Evolutionary conservation across 2,329 filamentous ascomycete genomes (phyloP), one percentile per base, ranked within the genome.

Genomic region (Lasiodiplodia theobromae): DNA sequence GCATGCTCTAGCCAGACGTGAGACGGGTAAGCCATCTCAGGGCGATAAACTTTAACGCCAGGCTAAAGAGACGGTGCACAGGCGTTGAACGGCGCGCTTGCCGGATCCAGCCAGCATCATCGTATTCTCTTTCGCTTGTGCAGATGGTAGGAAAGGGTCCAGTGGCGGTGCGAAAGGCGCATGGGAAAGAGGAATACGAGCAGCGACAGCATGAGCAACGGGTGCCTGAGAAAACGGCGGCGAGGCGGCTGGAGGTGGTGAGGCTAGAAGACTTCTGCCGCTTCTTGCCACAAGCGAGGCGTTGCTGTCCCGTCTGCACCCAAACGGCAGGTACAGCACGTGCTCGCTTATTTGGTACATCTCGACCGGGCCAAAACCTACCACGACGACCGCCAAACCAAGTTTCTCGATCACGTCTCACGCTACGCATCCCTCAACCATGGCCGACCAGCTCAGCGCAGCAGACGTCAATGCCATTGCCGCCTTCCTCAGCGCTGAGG

Each of bases 381-480:
- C 31, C 38, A 37, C 3, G 18, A 31, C 18, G 28, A 21, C 28
- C 53, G 34, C 54, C 11, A 7, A 28, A 47, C 44, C 44, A 47
- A 47, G 44, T 47, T 47, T 47, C 8, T 10, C 7, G 18, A 47
- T 18, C 2, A 18, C 38, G 38, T 16, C 16, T 18, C 53, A 21
- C 31, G 54, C 34, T 57, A 57, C 34, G 31, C 54, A 37, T 56
- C 34, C 31, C n/a, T 10, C 38, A 25, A n/a, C 31, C 60, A 64
- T 64, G 60, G 28, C 28, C 14, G 60, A 1, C n/a, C 44, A 47
- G 10, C 60, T 25, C 60, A 49, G 37, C 47, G 44, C 60, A n/a
- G 44, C 28, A 21, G 60, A 77, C 67, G 71, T 80, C 71, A 79
- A 79, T 69, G 69, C 63, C 21, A 38, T 80, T 49, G 71, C 77